These are phyloP conservation scores for Orbilia javanica DNA, from an alignment of 2,329 filamentous ascomycete species.

Conservation along the genomic window DNA sequence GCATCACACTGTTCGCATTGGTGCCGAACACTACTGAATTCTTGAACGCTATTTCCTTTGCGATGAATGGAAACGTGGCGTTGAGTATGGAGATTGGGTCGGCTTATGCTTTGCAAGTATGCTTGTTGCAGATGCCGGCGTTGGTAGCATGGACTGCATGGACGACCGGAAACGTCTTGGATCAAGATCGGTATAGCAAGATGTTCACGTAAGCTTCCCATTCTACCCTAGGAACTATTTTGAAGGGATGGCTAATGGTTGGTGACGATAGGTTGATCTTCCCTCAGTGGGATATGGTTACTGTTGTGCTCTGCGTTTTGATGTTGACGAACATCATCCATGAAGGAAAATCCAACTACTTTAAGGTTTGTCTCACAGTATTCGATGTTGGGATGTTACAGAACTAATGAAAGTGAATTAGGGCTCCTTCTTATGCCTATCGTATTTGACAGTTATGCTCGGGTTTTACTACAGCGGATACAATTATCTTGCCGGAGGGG, in stretches of 20 bases:
- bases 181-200: conserved; percentile 71
- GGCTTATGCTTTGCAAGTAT: conserved; percentile 95
- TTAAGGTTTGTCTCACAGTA: conserved; percentile 72
- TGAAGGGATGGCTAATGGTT: conserved; percentile 55
- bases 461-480: conserved; percentile 89
- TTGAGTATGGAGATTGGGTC: conserved; percentile 99
- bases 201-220: conserved; percentile 71
- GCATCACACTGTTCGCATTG: conserved; percentile 94
- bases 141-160: conserved; percentile 90
- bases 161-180: conserved; percentile 73
- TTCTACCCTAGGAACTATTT: neutral
- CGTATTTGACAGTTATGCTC: conserved; percentile 89
- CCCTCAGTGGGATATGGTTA: conserved; percentile 99
- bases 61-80: conserved; percentile 99
- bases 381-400: neutral
- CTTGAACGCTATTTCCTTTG: conserved; percentile 98
- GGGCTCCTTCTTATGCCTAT: conserved; percentile 90
- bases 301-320: conserved; percentile 94
- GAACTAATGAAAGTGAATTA: conserved; percentile 24
- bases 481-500: conserved; percentile 65
- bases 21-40: conserved; percentile 99
- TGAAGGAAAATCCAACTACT: conserved; percentile 99
- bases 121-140: conserved; percentile 91
- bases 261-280: conserved; percentile 79
- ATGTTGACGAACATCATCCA: conserved; percentile 97